Conservation (phyloP, 2,329 filamentous ascomycete genomes). For the Talaromyces sp. region DNA sequence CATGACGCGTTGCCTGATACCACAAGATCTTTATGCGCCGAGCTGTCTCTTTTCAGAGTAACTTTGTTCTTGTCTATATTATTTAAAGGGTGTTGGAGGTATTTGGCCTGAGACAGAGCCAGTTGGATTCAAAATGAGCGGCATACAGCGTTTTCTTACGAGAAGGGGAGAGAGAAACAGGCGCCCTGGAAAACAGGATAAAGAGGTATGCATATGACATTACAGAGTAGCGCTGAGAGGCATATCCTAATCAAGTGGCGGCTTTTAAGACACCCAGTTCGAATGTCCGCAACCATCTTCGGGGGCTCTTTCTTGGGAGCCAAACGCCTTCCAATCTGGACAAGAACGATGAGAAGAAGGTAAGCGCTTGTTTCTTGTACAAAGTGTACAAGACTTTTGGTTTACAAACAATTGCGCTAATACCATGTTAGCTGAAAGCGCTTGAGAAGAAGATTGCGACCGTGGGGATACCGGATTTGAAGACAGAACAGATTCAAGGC, state of each 20-base stretch:
- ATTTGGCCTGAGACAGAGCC: not conserved
- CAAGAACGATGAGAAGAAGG: constrained; percentile 30
- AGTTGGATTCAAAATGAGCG: constrained; percentile 30
- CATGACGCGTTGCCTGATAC: not conserved
- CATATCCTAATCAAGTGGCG: not conserved
- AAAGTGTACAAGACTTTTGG: not conserved
- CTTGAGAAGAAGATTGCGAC: constrained; percentile 49
- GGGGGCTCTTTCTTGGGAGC: constrained; percentile 28
- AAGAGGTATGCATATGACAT: constrained; percentile 19
- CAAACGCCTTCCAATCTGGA: constrained; percentile 14
- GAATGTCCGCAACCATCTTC: constrained; percentile 13
- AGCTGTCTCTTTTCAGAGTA: not conserved
- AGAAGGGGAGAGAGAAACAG: constrained; percentile 30
- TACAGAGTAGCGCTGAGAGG: constrained; percentile 16
- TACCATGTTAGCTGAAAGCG: constrained; percentile 41
- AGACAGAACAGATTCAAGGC: constrained; percentile 59
- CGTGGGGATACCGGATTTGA: constrained; percentile 51
- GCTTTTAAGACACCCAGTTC: constrained; percentile 1
- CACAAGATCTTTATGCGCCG: not conserved
- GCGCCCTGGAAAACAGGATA: constrained; percentile 23
- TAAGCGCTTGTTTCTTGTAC: constrained; percentile 9
- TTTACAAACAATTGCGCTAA: not conserved
- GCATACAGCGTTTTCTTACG: constrained; percentile 37
- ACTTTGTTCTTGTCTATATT: not conserved
- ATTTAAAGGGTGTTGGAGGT: not conserved